Base-by-base conservation (phyloP, 306 rosid species). In the Sesbania bispinosa region DNA sequence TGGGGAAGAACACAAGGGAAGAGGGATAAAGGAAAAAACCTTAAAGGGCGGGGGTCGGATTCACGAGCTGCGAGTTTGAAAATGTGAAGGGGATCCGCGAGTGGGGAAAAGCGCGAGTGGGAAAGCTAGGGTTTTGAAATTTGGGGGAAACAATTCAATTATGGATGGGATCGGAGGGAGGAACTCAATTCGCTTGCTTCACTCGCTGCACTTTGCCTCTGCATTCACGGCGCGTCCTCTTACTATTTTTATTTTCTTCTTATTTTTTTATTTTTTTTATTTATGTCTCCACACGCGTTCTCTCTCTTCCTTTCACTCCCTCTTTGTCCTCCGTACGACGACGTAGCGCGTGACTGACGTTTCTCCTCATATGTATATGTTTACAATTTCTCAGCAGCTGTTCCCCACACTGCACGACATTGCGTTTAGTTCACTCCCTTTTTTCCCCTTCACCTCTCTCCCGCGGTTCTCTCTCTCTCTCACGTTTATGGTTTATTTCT, bases 31-130 rank as follows among this genome's bases (percentile, higher is more conserved):
- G 39, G 69, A 4, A 50, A n/a, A 32, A 77, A 77, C 80, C 82
- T 81, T 33, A 73, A 71, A 81, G 51, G 20, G 79, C 72, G 81
- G 78, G n/a, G 55, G 58, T 24, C 3, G 45, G 75, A 71, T 69
- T n/a, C 73, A 42, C 29, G 57, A 53, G 64, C 47, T 23, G 71
- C 57, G 73, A 62, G 46, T 79, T n/a, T 48, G 74, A 66, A 67
- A 73, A 59, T 5, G 16, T 48, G 79, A 24, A 29, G 26, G n/a
- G n/a, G n/a, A n/a, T n/a, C n/a, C n/a, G 86, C 86, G 86, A 82
- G 86, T 82, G 86, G 47, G 82, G 38, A 35, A n/a, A 54, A 18
- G 14, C 80, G 86, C 86, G 83, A 82, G 83, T 82, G 86, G 82
- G 83, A 46, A 47, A 69, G 75, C 62, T 79, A 76, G 84, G n/a